A percentile compares a stretch with the other conserved stretches of the same genome.
Evolutionary conservation across 495 filamentous ascomycete species (phyloP).

Genomic region (Penicillium coprophilum): DNA sequence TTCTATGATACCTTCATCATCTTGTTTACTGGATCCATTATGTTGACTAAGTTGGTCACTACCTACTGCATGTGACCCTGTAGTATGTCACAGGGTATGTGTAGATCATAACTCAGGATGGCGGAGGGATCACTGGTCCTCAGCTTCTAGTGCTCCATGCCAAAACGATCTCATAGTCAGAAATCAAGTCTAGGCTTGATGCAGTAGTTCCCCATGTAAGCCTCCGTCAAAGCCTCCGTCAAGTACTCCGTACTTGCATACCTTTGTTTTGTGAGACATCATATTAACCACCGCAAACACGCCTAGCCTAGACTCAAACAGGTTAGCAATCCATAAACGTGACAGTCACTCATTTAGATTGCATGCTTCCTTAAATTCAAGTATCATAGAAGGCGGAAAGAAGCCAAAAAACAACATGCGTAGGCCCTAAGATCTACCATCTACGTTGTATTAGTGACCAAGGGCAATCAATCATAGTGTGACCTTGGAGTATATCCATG

Average conservation of each 20-base stretch:
- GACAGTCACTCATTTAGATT: not conserved
- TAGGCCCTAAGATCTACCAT: not conserved
- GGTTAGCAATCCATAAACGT: not conserved
- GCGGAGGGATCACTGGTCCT: not conserved
- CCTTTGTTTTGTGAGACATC: not conserved
- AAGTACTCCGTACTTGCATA: not conserved
- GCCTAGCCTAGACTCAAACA: not conserved
- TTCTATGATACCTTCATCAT: constrained; percentile 33
- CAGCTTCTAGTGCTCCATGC: not conserved
- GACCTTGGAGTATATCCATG: not conserved
- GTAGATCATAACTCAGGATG: not conserved
- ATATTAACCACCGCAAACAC: not conserved
- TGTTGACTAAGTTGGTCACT: not conserved
- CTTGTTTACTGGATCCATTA: not conserved
- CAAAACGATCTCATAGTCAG: not conserved
- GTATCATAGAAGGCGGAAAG: not conserved
- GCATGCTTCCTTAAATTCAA: not conserved
- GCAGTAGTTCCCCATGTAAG: not conserved
- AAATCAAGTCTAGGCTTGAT: not conserved
- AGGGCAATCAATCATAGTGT: not conserved
- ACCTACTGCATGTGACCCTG: not conserved
- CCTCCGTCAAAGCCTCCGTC: not conserved
- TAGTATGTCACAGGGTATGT: not conserved
- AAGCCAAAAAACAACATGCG: not conserved
- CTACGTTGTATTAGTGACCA: too few relatives aligned